Percentiles rank a stretch among this genome's conserved stretches.
phyloP scores from a whole-genome alignment of 352 stramenopile species.

The Peronospora destructor region DNA sequence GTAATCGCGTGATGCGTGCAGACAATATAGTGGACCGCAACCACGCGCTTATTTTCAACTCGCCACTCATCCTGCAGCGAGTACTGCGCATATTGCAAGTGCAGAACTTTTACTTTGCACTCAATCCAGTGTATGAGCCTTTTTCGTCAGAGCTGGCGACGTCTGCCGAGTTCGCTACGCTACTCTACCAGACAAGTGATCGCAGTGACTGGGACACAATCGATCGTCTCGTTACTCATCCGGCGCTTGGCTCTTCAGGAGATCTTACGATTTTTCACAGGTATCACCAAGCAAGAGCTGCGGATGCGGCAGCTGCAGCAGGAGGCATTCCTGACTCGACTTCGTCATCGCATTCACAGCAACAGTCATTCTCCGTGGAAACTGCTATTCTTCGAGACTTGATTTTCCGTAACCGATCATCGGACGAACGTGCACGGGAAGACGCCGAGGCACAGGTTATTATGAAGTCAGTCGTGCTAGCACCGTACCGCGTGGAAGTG shows the following conservation, averaged over 20 bases:
- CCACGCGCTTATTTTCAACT: slow-evolving; percentile 89
- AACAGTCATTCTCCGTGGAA: slow-evolving; percentile 52
- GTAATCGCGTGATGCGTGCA: slow-evolving; percentile 62
- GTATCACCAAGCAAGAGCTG: slow-evolving; percentile 25
- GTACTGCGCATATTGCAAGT: slow-evolving; percentile 69
- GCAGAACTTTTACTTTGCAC: slow-evolving; percentile 81
- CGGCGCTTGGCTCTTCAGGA: slow-evolving; percentile 33
- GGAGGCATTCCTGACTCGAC: slow-evolving; percentile 7
- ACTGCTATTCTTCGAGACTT: slow-evolving; percentile 63
- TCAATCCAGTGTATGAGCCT: slow-evolving; percentile 76
- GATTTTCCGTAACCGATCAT: slow-evolving; percentile 60
- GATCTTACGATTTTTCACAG: slow-evolving; percentile 53
- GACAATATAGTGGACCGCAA: slow-evolving; percentile 90
- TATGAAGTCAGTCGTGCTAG: slow-evolving; percentile 90
- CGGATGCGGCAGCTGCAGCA: slow-evolving; percentile 5
- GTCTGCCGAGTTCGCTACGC: slow-evolving; percentile 73
- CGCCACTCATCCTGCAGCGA: slow-evolving; percentile 58
- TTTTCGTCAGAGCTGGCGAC: slow-evolving; percentile 78
- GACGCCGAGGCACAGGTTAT: slow-evolving; percentile 75
- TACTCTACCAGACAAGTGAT: slow-evolving; percentile 66
- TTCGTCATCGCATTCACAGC: slow-evolving; percentile 22
- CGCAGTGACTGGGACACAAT: slow-evolving; percentile 72
- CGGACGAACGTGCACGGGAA: slow-evolving; percentile 48
- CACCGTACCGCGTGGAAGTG: slow-evolving; percentile 92
- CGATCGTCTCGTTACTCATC: slow-evolving; percentile 50